Base-by-base conservation (phyloP, 2,329 filamentous ascomycete genomes). In the Lasiodiplodia citricola region DNA sequence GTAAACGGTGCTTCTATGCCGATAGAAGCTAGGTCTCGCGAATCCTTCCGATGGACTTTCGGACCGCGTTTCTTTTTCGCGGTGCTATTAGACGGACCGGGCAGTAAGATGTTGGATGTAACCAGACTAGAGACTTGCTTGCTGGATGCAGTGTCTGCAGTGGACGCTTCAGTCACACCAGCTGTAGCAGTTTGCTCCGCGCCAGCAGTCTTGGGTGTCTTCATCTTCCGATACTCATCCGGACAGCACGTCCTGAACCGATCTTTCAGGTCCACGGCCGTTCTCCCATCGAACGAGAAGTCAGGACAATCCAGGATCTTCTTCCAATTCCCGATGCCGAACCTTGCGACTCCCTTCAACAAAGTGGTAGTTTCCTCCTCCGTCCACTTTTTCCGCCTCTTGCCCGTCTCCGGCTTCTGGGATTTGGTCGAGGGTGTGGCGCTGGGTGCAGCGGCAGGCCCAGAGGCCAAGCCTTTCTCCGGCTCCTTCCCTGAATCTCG, bases 291-390 rank as follows among this genome's bases (percentile, higher is more conserved):
- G 74, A 91, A 90, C 3, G 79, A 80, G 69, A 87, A 86, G 41
- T 88, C 86, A 18, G 84, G 76, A 71, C 87, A 85, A 3, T 86
- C 81, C 31, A 90, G 75, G 21, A 91, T 90, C 71, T 85, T 85
- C 68, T 88, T 90, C 88, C 88, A 91, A 70, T 84, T 88, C 3
- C 88, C 88, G 70, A 90, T 87, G 1, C 88, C 88, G 72, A 87
- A 89, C 70, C 83, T 85, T 47, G 85, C 82, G 10, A 90, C 88
- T 0, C 88, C 88, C 68, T 83, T 80, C 14, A 90, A 79, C 31
- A 91, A 75, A 71, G 86, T 82, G 35, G 81, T 82, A 0, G 88
- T 90, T 75, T 91, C 88, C 70, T 87, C 80, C n/a, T 89, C 85
- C 1, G 85, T 86, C 88, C 88, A 91, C 70, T 84, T 86, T 67